Evolutionary conservation across 306 rosid genomes (phyloP).

Genomic region (Canavalia gladiata): DNA sequence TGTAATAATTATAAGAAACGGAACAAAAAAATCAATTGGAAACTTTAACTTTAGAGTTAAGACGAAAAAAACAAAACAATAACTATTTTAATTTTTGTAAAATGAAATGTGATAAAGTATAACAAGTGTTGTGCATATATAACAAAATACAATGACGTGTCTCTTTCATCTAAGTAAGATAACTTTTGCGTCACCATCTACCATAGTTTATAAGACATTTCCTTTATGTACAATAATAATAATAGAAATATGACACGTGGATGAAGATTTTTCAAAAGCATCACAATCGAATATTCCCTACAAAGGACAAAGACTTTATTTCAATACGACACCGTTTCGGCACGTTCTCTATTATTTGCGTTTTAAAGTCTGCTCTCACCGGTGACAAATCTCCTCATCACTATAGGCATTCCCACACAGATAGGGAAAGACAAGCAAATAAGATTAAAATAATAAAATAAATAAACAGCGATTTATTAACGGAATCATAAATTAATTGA

Average conservation of each 20-base stretch:
- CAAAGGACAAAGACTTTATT: not conserved
- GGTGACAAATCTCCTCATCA: not conserved
- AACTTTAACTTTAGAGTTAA: not conserved
- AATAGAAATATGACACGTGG: not conserved
- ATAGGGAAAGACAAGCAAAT: not conserved
- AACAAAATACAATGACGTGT: not conserved
- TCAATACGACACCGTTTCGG: not conserved
- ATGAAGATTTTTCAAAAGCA: not conserved
- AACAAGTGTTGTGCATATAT: not conserved
- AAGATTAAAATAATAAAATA: not conserved
- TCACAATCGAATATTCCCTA: constrained; percentile 28
- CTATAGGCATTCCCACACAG: not conserved
- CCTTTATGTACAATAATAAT: too few species aligned
- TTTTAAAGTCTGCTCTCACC: not conserved
- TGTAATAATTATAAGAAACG: not conserved
- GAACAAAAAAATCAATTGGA: not conserved
- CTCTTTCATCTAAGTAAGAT: not conserved
- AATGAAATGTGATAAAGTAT: not conserved
- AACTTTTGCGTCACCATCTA: not conserved
- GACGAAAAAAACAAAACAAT: not conserved
- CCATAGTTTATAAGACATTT: not conserved
- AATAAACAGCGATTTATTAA: not conserved
- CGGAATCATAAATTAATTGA: not conserved
- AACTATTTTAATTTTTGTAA: constrained; percentile 1
- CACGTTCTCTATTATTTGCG: not conserved